Base-by-base conservation (phyloP, 371 early-diverging fungal genomes). In the Synchytrium microbalum region DNA sequence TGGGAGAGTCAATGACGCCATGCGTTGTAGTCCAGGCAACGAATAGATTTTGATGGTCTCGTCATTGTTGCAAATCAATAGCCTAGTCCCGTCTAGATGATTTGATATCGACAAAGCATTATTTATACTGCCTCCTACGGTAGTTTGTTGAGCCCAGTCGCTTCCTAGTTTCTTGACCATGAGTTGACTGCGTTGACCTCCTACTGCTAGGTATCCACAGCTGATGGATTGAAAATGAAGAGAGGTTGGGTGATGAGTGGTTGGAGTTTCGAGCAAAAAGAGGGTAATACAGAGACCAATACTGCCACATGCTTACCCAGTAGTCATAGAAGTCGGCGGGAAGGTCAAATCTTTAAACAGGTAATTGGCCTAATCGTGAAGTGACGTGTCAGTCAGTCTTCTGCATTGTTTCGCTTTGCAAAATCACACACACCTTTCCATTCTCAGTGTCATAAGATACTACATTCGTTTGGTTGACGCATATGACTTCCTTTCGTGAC, bases 51-150 rank as follows among this genome's bases (percentile, higher is more conserved):
- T 92, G 71, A 97, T 88, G 24, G 90, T 91, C 65, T 90, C 85
- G 69, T 97, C 97, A 69, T 97, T 97, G 74, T 92, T 97, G 71
- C 92, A 88, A 8, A 94, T 87, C 57, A 93, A 67, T 23, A 95
- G 70, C 8, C 92, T 75, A 3, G 78, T 83, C 24, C 81, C 79
- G 46, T 83, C 84, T 54, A 76, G 74, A 52, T 89, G 79, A 60
- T 80, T 69, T 5, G 86, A 83, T 32, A 95, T 90, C 61, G 84
- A 84, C 53, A 95, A 73, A 1, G 92, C 90, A 66, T 95, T 96
- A 72, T 93, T 96, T 69, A 95, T 95, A 0, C 89, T 87, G 27
- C 89, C 88, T 24, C 89, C 92, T 2, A 93, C 89, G 2, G 86
- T 78, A 0, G 88, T 86, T 27, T 84, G 80, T 0, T 88, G 83